Base-by-base conservation (phyloP, 352 stramenopile genomes). In the Phytophthora ramorum region DNA sequence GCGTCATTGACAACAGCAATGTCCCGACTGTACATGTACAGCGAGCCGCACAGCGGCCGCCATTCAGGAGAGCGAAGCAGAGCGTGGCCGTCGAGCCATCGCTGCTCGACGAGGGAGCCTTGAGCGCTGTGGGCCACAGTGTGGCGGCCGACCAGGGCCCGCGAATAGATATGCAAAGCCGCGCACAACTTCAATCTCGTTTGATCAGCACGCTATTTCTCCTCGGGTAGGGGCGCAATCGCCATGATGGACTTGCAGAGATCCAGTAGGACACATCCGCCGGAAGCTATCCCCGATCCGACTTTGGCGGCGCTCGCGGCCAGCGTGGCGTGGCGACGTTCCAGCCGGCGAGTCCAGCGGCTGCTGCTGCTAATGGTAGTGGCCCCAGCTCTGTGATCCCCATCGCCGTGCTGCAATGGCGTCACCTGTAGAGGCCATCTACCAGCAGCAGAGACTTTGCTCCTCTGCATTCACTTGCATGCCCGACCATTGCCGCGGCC, bases 241-340 rank as follows among this genome's bases (percentile, higher is more conserved):
- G 28, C 38, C n/a, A 54, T 58, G 60, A 59, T 44, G 51, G 44
- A 37, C 35, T 46, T 50, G 20, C 6, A 58, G 53, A 74, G 66
- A 74, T 74, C 61, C 66, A 71, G 61, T 59, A 41, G 12, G 55
- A 62, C 66, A 67, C 55, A 74, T 74, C 54, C 7, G 45, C 17
- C 19, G 54, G 30, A 46, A 49, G 24, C 60, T 30, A 63, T 71
- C 66, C 40, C 54, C 44, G 53, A 74, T 70, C 66, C 60, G 60
- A 54, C 26, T 32, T 24, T 32, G 26, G 26, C 26, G 7, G 26
- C 26, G 26, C 26, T 32, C 35, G 44, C 40, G 60, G 48, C 37
- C 54, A 66, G 51, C 53, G 48, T 71, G 28, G 57, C 56, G 50
- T 19, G 32, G 37, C 37, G 37, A 40, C 7, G 10, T 40, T 40